These are phyloP conservation scores for Circinella umbellata DNA, from an alignment of 371 early-diverging fungal species.

Conservation along the genomic window DNA sequence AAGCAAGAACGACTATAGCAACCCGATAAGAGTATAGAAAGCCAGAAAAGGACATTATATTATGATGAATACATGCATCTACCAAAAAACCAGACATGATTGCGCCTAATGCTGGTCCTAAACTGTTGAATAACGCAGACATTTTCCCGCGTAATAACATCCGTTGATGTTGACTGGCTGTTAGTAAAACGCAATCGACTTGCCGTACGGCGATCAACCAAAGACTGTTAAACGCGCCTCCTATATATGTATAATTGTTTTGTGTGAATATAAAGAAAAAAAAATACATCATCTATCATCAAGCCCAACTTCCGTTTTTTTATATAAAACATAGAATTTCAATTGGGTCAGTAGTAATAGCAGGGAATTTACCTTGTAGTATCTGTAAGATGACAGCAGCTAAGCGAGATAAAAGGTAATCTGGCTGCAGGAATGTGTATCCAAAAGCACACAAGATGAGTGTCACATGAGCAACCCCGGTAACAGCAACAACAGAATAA, in stretches of 20 bases:
- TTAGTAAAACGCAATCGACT: constrained; percentile 19
- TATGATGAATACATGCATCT: constrained; percentile 3
- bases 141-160: constrained; percentile 28
- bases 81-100: constrained; percentile 17
- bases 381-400: constrained; percentile 29
- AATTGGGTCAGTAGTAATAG: background rate
- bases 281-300: background rate
- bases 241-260: constrained; percentile 5
- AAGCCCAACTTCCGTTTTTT: background rate
- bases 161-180: constrained; percentile 23
- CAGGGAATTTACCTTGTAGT: constrained; percentile 27
- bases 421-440: constrained; percentile 34
- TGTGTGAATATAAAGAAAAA: no score
- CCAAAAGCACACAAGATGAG: constrained; percentile 26
- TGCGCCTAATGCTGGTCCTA: constrained; percentile 27
- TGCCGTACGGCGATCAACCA: constrained; percentile 25
- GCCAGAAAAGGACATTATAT: constrained; percentile 15
- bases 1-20: constrained; percentile 5
- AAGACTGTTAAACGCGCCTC: constrained; percentile 17
- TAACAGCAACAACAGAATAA: background rate
- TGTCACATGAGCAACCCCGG: constrained; percentile 16
- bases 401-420: constrained; percentile 12
- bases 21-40: constrained; percentile 14
- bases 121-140: constrained; percentile 25
- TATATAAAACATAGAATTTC: no score